phyloP scores from a whole-genome alignment of 306 rosid species.

The Cyclanthera cordifolia region DNA sequence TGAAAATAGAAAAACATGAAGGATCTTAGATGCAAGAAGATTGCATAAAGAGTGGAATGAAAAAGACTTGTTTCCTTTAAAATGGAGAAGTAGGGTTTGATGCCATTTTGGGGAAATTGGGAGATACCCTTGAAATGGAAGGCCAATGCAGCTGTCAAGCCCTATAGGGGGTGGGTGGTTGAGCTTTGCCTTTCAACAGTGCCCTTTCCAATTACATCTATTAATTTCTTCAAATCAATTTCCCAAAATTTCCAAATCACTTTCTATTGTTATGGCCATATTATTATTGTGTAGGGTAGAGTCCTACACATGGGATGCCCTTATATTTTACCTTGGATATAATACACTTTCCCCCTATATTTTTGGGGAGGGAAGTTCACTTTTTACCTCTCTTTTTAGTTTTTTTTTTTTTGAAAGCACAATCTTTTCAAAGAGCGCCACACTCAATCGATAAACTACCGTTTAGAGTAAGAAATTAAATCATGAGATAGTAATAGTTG shows the following conservation, averaged over 20 bases:
- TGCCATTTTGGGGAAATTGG: background rate
- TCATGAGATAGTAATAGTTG: too few species aligned
- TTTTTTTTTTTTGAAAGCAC: too few species aligned
- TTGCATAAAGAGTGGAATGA: background rate
- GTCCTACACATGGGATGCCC: background rate
- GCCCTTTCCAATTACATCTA: background rate
- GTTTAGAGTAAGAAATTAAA: too few species aligned
- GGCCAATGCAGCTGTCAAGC: slow-evolving; percentile 2
- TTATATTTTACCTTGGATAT: background rate
- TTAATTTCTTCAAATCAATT: slow-evolving; percentile 1
- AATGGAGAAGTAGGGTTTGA: background rate
- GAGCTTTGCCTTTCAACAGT: slow-evolving; percentile 5
- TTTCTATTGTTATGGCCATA: background rate
- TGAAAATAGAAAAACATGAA: background rate
- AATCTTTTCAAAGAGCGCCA: too few species aligned
- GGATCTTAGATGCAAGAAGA: background rate
- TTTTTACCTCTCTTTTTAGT: too few species aligned
- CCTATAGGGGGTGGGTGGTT: background rate
- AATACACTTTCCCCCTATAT: too few species aligned
- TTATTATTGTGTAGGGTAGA: slow-evolving; percentile 2
- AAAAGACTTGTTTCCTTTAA: background rate
- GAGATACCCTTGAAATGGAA: background rate
- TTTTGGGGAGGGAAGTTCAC: background rate
- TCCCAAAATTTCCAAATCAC: background rate
- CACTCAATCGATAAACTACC: too few species aligned